Conservation (phyloP, 306 rosid species). For the Macrotyloma uniflorum region DNA sequence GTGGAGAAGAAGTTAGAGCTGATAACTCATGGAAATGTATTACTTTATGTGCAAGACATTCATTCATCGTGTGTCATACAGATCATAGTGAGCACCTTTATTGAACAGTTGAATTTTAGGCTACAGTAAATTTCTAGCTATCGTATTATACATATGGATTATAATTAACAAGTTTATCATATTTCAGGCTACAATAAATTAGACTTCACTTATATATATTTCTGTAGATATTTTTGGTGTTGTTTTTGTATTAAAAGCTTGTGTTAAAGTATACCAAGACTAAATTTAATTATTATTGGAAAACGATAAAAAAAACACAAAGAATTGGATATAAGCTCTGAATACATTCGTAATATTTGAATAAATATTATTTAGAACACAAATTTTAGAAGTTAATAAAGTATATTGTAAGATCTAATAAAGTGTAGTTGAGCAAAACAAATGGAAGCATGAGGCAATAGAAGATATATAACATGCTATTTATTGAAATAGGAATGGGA, state of each 20-base stretch:
- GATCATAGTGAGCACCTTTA: background rate
- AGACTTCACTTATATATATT: background rate
- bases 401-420: background rate
- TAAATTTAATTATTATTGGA: background rate
- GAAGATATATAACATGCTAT: background rate
- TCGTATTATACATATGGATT: background rate
- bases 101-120: background rate
- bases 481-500: slow-evolving; percentile 60
- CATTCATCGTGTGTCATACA: background rate
- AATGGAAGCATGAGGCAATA: background rate
- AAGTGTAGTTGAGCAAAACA: background rate
- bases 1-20: slow-evolving; percentile 1
- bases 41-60: background rate
- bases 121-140: background rate
- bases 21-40: background rate
- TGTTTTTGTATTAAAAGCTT: background rate
- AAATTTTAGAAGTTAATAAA: background rate
- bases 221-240: background rate
- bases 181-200: background rate
- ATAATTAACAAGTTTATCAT: background rate
- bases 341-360: background rate
- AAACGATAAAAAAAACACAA: background rate
- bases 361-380: background rate
- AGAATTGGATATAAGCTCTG: background rate
- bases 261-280: background rate